Conservation (phyloP, 352 stramenopile genomes). For the Globisporangium orthogonon region DNA sequence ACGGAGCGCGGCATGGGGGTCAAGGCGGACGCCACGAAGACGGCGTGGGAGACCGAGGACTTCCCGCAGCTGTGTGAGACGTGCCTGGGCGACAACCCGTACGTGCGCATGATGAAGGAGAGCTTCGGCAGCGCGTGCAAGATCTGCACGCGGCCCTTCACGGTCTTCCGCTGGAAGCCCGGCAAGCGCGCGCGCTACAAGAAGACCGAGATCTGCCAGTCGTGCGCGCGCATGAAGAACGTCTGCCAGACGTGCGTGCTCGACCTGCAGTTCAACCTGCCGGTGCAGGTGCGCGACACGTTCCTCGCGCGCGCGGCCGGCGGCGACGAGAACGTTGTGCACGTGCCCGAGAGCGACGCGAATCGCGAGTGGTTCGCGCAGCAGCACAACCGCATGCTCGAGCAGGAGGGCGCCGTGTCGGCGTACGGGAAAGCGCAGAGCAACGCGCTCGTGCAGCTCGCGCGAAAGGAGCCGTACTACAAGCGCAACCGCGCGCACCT, state of each 20-base stretch:
- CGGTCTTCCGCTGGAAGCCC: slow-evolving; percentile 97
- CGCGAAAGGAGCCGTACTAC: slow-evolving; percentile 87
- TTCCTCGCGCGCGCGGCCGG: slow-evolving; percentile 60
- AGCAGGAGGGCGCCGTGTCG: slow-evolving; percentile 84
- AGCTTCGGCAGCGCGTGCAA: slow-evolving; percentile 95
- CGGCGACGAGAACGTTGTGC: slow-evolving; percentile 33
- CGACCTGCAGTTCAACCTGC: slow-evolving; percentile 97
- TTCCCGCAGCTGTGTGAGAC: slow-evolving; percentile 98
- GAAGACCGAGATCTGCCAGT: slow-evolving; percentile 97
- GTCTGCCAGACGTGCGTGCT: slow-evolving; percentile 99
- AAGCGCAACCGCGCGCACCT: slow-evolving; percentile 89
- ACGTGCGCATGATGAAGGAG: slow-evolving; percentile 99
- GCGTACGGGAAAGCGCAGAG: slow-evolving; percentile 84
- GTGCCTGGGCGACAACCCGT: slow-evolving; percentile 98
- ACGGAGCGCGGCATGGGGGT: slow-evolving; percentile 82
- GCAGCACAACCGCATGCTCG: slow-evolving; percentile 88
- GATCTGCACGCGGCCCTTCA: slow-evolving; percentile 97
- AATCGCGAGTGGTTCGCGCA: slow-evolving; percentile 95
- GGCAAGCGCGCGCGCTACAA: slow-evolving; percentile 97
- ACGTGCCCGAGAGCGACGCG: slow-evolving; percentile 90
- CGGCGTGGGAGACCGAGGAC: slow-evolving; percentile 90
- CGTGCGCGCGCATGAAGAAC: slow-evolving; percentile 98
- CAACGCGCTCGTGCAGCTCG: slow-evolving; percentile 79
- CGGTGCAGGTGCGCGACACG: slow-evolving; percentile 92
- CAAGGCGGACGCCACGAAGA: slow-evolving; percentile 85